phyloP scores from a whole-genome alignment of 345 rosid species.

The Triadica sebifera region DNA sequence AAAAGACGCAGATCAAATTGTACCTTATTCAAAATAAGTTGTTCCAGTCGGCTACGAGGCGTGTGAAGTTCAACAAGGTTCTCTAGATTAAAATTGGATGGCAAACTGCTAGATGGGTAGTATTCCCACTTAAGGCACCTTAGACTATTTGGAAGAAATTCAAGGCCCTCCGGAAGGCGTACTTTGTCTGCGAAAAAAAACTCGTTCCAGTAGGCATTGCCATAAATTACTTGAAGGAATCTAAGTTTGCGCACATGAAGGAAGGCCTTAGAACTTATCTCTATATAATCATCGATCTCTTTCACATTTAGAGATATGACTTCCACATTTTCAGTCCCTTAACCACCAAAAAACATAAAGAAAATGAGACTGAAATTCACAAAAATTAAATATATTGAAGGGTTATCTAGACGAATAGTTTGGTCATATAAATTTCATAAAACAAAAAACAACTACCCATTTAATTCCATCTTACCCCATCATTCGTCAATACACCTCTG shows the following conservation, averaged over 20 bases:
- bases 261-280: neutral
- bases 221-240: neutral
- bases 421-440: too few relatives aligned
- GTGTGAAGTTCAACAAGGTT: slow-evolving; percentile 10
- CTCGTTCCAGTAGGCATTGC: too few relatives aligned
- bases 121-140: neutral
- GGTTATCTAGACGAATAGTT: too few relatives aligned
- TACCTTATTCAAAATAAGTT: slow-evolving; percentile 9
- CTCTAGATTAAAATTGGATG: neutral
- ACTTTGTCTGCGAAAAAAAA: too few relatives aligned
- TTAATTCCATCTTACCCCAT: neutral
- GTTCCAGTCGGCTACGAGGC: neutral
- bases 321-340: neutral
- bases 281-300: neutral
- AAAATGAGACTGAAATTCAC: neutral
- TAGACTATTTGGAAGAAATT: slow-evolving; percentile 6
- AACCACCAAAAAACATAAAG: neutral
- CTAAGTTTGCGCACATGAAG: neutral
- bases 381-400: too few relatives aligned
- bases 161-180: neutral
- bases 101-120: neutral
- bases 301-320: neutral
- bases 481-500: neutral
- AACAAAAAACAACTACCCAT: too few relatives aligned
- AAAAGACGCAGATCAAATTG: neutral